Evolutionary conservation across 148 eudicot species (phyloP).

Genomic region (Amaranthus cruentus): DNA sequence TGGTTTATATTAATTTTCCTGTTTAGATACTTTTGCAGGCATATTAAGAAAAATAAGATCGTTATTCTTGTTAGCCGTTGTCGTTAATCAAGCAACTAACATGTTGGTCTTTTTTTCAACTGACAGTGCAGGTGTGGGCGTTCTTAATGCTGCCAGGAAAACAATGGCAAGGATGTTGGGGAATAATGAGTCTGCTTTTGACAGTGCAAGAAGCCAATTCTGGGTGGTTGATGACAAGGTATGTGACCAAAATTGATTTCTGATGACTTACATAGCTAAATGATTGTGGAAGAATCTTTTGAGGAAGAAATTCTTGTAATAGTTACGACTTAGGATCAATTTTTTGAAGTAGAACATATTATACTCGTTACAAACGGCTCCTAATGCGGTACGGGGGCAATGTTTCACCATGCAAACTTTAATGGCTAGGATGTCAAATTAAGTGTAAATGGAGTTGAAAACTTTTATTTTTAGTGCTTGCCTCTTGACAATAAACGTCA

Average conservation of each 20-base stretch:
- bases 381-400: no score
- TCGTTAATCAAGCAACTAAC: conserved; percentile 3
- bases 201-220: conserved; percentile 93
- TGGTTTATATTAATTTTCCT: background rate
- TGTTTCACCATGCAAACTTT: no score
- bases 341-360: no score
- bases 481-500: no score
- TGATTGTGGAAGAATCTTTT: no score
- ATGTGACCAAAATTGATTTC: conserved; percentile 8
- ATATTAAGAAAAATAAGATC: background rate
- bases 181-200: conserved; percentile 72
- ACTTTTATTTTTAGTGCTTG: no score
- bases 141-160: conserved; percentile 95
- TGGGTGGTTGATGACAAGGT: conserved; percentile 99
- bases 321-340: no score
- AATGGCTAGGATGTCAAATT: no score
- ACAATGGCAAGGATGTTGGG: conserved; percentile 99
- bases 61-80: background rate
- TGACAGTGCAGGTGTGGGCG: conserved; percentile 96
- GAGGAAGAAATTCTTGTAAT: no score
- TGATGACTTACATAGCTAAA: no score
- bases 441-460: no score
- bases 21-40: background rate
- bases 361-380: no score
- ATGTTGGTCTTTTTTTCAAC: conserved; percentile 4